Evolutionary conservation across 129 eudicot genomes (phyloP), one percentile per base, ranked within the genome.

Genomic region (Tagetes erecta): DNA sequence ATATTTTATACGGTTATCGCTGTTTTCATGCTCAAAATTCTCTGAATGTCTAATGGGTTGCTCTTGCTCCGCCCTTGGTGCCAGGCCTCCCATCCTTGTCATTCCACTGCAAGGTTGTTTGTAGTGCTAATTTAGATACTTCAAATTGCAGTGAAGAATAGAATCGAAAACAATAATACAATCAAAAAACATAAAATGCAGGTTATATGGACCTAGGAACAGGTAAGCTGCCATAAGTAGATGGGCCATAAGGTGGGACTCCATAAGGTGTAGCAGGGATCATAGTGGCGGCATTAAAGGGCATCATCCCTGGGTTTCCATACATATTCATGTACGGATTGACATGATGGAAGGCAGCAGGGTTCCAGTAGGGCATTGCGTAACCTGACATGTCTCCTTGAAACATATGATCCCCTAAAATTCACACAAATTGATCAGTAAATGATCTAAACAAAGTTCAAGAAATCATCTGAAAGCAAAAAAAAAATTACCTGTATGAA

Each of bases 291-390:
- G 83, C 71, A 81, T 59, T 86, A 76, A 82, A 87, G 45, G 94
- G 82, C 84, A 92, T 72, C 93, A 92, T 87, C 71, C 82, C 87
- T 65, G 80, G 87, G 84, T 81, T 83, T 36, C 86, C 84, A 77
- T 87, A 92, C 92, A 89, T 87, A 67, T 80, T 86, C 77, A 75
- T 69, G 79, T 78, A 87, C 13, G 96, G 98, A 41, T 77, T 74
- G 40, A 76, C 65, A 37, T 84, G 87, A 10, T 88, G 83, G 70
- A 70, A 76, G 56, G 84, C 62, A 50, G 82, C 66, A 60, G 83
- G 73, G 58, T 82, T 83, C 98, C 98, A 92, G 80, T 84, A 89
- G 10, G 88, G 84, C 72, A 88, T 68, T 38, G 81, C 75, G 80
- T 80, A 81, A 52, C 86, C 84, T 70, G 85, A 52, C 80, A 81